These are phyloP conservation scores for Rosa hybrid DNA, from an alignment of 331 rosid species.

Conservation along the genomic window DNA sequence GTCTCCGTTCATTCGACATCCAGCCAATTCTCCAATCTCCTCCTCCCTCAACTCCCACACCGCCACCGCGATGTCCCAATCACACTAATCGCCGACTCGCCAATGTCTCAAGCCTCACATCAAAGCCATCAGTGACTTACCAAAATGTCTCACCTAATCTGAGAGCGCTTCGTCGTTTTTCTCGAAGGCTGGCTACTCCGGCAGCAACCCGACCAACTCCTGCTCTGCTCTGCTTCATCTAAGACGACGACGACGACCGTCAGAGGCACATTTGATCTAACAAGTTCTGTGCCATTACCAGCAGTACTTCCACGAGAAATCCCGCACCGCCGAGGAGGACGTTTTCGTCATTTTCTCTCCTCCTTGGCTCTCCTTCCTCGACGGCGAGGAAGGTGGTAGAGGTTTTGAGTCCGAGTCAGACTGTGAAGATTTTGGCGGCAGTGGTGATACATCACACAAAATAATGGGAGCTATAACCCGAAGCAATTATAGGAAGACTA, in stretches of 20 bases:
- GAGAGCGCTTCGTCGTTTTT: too few species aligned
- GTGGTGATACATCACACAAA: not conserved
- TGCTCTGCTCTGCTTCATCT: not conserved
- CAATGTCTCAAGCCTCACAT: too few species aligned
- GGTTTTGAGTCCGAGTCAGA: constrained; percentile 32
- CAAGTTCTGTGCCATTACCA: constrained; percentile 45
- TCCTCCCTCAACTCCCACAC: too few species aligned
- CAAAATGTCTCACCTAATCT: too few species aligned
- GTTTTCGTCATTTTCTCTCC: constrained; percentile 37
- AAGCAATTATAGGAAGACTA: constrained; percentile 13
- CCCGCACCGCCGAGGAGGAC: constrained; percentile 27
- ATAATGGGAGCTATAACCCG: not conserved
- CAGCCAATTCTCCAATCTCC: too few species aligned
- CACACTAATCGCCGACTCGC: too few species aligned
- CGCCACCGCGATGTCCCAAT: too few species aligned
- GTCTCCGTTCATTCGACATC: too few species aligned
- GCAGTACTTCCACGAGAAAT: constrained; percentile 30
- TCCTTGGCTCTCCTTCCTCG: constrained; percentile 43
- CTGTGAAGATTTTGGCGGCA: constrained; percentile 35
- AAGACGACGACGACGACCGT: not conserved
- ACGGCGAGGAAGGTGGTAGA: constrained; percentile 37
- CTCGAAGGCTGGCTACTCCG: not conserved
- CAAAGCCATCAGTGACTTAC: too few species aligned
- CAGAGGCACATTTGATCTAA: constrained; percentile 26
- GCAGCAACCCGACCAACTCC: constrained; percentile 29